Evolutionary conservation across 768 basidiomycete genomes (phyloP).

Genomic region (Collybiopsis confluens): DNA sequence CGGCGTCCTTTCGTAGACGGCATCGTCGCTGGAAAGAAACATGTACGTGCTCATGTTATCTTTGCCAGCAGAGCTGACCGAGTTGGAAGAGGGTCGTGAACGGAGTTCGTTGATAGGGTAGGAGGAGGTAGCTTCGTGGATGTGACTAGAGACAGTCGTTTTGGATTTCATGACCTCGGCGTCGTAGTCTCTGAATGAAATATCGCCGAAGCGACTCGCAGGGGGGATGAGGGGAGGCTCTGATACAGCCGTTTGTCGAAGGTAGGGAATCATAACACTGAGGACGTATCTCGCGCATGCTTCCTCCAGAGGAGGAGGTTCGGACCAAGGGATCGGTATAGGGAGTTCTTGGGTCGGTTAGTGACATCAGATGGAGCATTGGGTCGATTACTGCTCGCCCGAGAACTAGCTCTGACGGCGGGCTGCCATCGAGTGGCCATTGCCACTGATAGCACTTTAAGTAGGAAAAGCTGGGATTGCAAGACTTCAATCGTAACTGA

Average conservation of each 20-base stretch:
- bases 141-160: constrained; percentile 16
- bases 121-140: constrained; percentile 8
- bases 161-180: constrained; percentile 26
- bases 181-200: constrained; percentile 66
- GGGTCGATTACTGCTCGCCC: constrained; percentile 32
- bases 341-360: constrained; percentile 36
- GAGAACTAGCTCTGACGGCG: constrained; percentile 36
- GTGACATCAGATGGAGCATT: constrained; percentile 24
- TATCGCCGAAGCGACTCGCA: constrained; percentile 56
- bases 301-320: constrained; percentile 76
- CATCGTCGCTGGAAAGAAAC: constrained; percentile 32
- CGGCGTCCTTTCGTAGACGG: constrained; percentile 59
- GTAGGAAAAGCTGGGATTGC: constrained; percentile 82
- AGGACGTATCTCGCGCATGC: constrained; percentile 76
- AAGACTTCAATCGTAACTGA: constrained; percentile 57
- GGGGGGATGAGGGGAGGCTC: constrained; percentile 55
- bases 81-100: constrained; percentile 32
- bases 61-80: constrained; percentile 28
- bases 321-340: constrained; percentile 44
- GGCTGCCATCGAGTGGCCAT: constrained; percentile 74
- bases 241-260: constrained; percentile 62
- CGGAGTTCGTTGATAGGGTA: constrained; percentile 23
- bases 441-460: constrained; percentile 75
- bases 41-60: constrained; percentile 36
- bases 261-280: constrained; percentile 77